A percentile compares a stretch with the other conserved stretches of the same genome.
These are phyloP conservation scores for Apiospora sp. DNA, from an alignment of 2,329 filamentous ascomycete species.

Conservation along the genomic window DNA sequence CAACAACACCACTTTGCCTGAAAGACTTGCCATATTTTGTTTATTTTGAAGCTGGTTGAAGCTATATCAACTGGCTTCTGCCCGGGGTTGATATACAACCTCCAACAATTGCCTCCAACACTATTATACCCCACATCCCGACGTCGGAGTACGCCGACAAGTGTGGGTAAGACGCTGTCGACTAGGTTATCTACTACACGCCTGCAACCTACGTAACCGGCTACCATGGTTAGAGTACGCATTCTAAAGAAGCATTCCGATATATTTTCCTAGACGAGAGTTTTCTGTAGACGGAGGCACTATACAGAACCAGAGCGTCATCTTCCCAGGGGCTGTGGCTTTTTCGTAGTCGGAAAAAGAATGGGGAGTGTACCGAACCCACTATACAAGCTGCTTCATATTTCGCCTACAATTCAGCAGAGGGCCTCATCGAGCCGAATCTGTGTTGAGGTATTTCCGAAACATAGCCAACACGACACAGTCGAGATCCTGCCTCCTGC, in stretches of 20 bases:
- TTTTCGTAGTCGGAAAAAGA: background rate
- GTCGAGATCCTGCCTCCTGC: constrained; percentile 38
- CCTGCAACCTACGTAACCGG: background rate
- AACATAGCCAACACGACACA: constrained; percentile 28
- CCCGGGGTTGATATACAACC: background rate
- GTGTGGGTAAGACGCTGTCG: background rate
- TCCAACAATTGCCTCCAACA: constrained; percentile 11
- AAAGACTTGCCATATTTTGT: constrained; percentile 14
- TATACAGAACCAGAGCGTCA: background rate
- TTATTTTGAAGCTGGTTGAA: background rate
- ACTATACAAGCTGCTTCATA: background rate
- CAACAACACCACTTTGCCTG: constrained; percentile 25
- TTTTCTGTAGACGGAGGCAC: background rate
- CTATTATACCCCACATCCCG: constrained; percentile 2
- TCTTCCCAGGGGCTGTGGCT: background rate
- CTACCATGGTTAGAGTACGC: background rate
- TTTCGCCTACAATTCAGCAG: background rate
- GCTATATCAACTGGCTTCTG: background rate
- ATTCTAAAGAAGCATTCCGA: background rate
- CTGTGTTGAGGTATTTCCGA: background rate
- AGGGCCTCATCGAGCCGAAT: background rate
- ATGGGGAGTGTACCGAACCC: background rate
- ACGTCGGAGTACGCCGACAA: constrained; percentile 11
- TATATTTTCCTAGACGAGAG: background rate
- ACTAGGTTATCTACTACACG: background rate